Conservation (phyloP, 1,284 basidiomycete genomes). For the Moesziomyces parantarcticus region DNA sequence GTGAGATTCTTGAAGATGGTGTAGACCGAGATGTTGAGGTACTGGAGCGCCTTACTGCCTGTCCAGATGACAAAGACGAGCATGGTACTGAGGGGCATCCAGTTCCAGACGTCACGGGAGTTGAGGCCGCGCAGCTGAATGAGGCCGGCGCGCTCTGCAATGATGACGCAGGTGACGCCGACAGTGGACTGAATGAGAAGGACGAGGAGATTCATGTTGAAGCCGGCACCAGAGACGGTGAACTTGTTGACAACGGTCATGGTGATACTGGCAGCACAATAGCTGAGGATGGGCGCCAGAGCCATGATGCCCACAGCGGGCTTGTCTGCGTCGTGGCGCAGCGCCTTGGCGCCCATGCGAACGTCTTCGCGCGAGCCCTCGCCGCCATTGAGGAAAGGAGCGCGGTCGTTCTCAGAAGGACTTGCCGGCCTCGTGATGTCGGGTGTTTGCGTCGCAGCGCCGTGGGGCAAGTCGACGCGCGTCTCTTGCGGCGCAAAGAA, state of each 20-base stretch:
- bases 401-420: constrained; percentile 46
- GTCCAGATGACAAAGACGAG: constrained; percentile 97
- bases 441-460: constrained; percentile 31
- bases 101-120: constrained; percentile 83
- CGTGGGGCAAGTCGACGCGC: constrained; percentile 39
- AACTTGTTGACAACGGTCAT: constrained; percentile 99
- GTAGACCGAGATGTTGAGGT: constrained; percentile 68
- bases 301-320: constrained; percentile 47
- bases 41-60: constrained; percentile 87
- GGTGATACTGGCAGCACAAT: constrained; percentile 91
- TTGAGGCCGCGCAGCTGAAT: constrained; percentile 91
- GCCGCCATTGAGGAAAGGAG: constrained; percentile 41
- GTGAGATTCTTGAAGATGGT: constrained; percentile 99
- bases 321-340: constrained; percentile 28
- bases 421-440: constrained; percentile 45
- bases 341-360: constrained; percentile 45
- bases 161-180: constrained; percentile 80
- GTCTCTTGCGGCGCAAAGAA: constrained; percentile 51
- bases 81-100: constrained; percentile 93
- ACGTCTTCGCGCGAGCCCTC: constrained; percentile 38
- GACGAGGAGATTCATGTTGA: constrained; percentile 97
- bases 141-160: constrained; percentile 81
- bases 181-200: constrained; percentile 84
- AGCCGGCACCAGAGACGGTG: constrained; percentile 90
- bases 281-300: constrained; percentile 84